Conservation (phyloP, 352 stramenopile species). For the Blastocystis sp. region DNA sequence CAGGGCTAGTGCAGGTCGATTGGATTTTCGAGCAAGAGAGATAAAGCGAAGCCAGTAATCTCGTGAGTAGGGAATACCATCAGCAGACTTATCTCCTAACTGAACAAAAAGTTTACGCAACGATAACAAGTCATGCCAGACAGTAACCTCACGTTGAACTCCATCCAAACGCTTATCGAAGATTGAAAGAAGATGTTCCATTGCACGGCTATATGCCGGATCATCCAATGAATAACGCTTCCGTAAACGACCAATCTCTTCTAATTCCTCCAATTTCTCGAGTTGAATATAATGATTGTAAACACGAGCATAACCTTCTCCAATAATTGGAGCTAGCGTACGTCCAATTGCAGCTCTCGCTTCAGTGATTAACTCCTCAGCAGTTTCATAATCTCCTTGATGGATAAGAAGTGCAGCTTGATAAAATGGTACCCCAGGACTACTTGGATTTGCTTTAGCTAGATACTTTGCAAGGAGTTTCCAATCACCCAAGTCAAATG, state of each 20-base stretch:
- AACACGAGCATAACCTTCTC: slow-evolving; percentile 88
- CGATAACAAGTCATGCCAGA: slow-evolving; percentile 85
- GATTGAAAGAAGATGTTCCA: slow-evolving; percentile 70
- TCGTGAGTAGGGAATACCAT: neutral
- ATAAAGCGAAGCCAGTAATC: slow-evolving; percentile 83
- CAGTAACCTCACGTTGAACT: slow-evolving; percentile 81
- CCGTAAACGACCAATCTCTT: slow-evolving; percentile 91
- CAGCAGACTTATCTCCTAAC: slow-evolving; percentile 74
- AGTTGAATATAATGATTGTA: slow-evolving; percentile 91
- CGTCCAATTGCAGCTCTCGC: slow-evolving; percentile 85
- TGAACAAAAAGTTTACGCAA: slow-evolving; percentile 79
- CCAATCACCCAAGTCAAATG: slow-evolving; percentile 78
- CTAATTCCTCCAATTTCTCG: slow-evolving; percentile 89
- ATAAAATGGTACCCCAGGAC: slow-evolving; percentile 74
- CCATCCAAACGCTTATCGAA: slow-evolving; percentile 80
- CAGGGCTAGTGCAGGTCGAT: slow-evolving; percentile 74
- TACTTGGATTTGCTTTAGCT: slow-evolving; percentile 61
- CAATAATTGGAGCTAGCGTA: slow-evolving; percentile 86
- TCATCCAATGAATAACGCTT: slow-evolving; percentile 70
- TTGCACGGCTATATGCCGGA: slow-evolving; percentile 60
- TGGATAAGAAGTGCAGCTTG: slow-evolving; percentile 85
- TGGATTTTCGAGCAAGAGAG: slow-evolving; percentile 79
- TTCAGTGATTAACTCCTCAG: slow-evolving; percentile 77
- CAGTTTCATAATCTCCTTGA: slow-evolving; percentile 81
- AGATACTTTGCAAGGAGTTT: slow-evolving; percentile 71